Evolutionary conservation across 352 stramenopile genomes (phyloP), one percentile per base, ranked within the genome.

Genomic region (Blastocystis sp.): DNA sequence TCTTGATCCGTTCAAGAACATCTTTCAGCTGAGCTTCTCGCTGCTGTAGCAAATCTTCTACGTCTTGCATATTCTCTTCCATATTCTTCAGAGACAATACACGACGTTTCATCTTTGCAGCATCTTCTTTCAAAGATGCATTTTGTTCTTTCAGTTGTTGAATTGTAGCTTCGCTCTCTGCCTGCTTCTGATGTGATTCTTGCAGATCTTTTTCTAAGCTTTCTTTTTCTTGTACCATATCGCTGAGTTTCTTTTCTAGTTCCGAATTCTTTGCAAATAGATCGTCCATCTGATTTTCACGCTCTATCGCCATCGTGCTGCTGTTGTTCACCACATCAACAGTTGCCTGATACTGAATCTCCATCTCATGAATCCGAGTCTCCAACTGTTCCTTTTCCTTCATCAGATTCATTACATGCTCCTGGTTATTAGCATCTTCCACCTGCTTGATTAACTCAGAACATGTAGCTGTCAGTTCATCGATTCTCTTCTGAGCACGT

Each of bases 51-150:
- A 84, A 47, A 41, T 84, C 73, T 29, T 84, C 73, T 18, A 84
- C 54, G 39, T 84, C 73, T 34, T 84, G 59, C 73, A 84, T 84
- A 18, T 39, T 84, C 23, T 84, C 73, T 18, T 84, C 73, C 73
- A 84, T 84, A n/a, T 84, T 84, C 50, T 84, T 84, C 45, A 84
- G 50, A 9, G 73, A 39, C 55, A 84, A n/a, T 43, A 66, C 47
- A 29, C 73, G 73, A 18, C 73, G 73, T 29, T 84, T 84, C 73
- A 84, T 37, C 55, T 63, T 64, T 8, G 53, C 34, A 7, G 68
- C 9, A 29, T 84, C 73, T 37, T 84, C 43, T 23, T 68, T 64
- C 23, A 66, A 55, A 2, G 20, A 26, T 37, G 26, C 23, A 13
- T 66, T 61, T n/a, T 29, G 53, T 20, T 34, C 23, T 45, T 84